Evolutionary conservation across 225 moss, liverwort and hornwort genomes (phyloP), one percentile per base, ranked within the genome.

Genomic region (Polytrichum formosum): DNA sequence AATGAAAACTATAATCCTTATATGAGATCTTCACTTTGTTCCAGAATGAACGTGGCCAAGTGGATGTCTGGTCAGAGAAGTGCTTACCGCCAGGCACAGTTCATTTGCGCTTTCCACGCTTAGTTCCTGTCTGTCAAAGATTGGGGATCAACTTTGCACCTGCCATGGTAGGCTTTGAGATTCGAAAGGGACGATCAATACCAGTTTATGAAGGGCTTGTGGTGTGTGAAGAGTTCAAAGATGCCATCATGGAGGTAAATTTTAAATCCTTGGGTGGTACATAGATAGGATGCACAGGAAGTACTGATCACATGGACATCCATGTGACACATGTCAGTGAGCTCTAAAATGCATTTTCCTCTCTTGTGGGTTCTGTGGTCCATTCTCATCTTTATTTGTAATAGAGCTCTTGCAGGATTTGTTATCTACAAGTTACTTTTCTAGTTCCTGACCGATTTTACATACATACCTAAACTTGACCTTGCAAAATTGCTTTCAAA

Each of bases 11-110:
- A 20, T 22, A 8, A 28, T 6, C 10, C 6, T 30, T 67, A n/a
- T 9, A 46, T 46, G 13, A 46, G 46, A 46, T 46, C n/a, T 58
- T 69, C 55, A 74, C 68, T 9, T 77, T 72, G 65, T 84, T 79
- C 31, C 81, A 95, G 92, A 94, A 98, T 75, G 98, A 98, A 74
- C 88, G 98, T 66, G 98, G 98, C n/a, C 98, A 98, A 77, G 85
- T 98, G 75, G 98, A 98, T 82, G 91, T 87, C 26, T 94, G 91
- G 91, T 98, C 98, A 25, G 94, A 94, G 73, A 92, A 94, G 72
- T 98, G 94, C 68, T 66, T 98, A 75, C 98, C 98, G 70, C 88
- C 88, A 53, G 98, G 98, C 29, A 94, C 94, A 65, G 94, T 94
- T 62, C 98, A 98, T 65, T 71, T 98, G 5, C 85, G 91, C 27